Conservation (phyloP, 176 grass and related monocot species). For the Aegilops sharonensis region DNA sequence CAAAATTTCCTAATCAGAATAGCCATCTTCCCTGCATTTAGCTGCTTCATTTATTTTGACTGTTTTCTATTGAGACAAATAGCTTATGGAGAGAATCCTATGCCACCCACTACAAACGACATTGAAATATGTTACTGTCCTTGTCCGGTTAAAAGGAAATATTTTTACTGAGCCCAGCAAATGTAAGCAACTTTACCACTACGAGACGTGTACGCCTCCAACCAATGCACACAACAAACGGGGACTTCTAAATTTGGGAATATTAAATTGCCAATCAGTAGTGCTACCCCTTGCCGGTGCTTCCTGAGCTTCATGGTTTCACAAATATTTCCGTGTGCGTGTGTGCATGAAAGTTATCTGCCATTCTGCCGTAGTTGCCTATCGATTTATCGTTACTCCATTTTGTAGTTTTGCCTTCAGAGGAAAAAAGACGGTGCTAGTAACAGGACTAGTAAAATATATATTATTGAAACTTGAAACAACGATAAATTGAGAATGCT, state of each 20-base stretch:
- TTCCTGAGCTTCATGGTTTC: conserved; percentile 2
- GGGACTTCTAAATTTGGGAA: conserved; percentile 15
- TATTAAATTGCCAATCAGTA: conserved; percentile 11
- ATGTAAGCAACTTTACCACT: not conserved
- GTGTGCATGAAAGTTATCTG: not conserved
- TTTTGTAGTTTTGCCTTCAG: conserved; percentile 13
- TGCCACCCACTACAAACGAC: not conserved
- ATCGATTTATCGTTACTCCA: not conserved
- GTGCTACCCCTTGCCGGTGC: not conserved
- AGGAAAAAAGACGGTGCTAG: not conserved
- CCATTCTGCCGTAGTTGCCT: not conserved
- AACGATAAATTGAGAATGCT: not conserved
- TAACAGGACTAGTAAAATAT: not conserved
- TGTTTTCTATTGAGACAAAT: not conserved
- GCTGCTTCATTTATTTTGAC: not conserved
- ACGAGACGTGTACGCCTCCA: not conserved
- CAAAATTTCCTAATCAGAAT: not conserved
- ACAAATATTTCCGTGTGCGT: not conserved
- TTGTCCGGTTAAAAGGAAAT: not conserved
- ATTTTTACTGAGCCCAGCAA: not conserved
- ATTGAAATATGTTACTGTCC: not conserved
- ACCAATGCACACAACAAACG: conserved; percentile 23
- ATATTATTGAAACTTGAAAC: conserved; percentile 16
- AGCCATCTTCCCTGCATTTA: not conserved
- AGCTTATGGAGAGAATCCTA: conserved; percentile 2